Base-by-base conservation (phyloP, 2,329 filamentous ascomycete species). In the Didymella segeticola region DNA sequence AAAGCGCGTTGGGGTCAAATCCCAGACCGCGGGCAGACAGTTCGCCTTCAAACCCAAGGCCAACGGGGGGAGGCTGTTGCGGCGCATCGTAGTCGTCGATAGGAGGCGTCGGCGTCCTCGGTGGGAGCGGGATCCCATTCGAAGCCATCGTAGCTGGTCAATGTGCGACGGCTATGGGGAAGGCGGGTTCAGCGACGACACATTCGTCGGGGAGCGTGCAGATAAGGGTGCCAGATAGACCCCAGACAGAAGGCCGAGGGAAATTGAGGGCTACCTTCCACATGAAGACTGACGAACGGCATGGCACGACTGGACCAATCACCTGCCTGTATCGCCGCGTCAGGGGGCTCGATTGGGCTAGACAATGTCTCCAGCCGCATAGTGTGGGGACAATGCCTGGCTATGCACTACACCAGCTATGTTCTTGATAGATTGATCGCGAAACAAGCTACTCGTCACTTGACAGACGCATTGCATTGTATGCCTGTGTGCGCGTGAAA, bases 91-190 rank as follows among this genome's bases (percentile, higher is more conserved):
- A n/a, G n/a, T 84, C 81, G 48, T 80, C 78, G 66, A 82, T 80
- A 59, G 86, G 86, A 61, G 86, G 86, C 63, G 86, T 87, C 11
- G 86, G 86, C 26, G 86, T 87, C 62, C 84, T 80, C 50, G 86
- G 86, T 56, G 84, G 85, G 34, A 81, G 72, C 52, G 84, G 84
- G 58, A 86, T 80, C 26, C 85, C 78, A 61, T 78, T 78, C 53
- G 84, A 81, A 58, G 84, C 84, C 86, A 88, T 89, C 63, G 58
- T 63, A 48, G 60, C 45, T 53, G 39, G 43, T 48, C 56, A 68
- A 66, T 42, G 27, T 49, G 51, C 46, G 29, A 46, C 58, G 48
- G 49, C 31, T 36, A 25, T 50, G 60, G 57, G 53, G 59, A 66
- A 41, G 50, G 56, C 56, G 52, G 54, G 43, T 36, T 61, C 66